Evolutionary conservation across 371 early-diverging fungal species (phyloP), one percentile per base, ranked within the genome.

Genomic region (Parasitella parasitica): DNA sequence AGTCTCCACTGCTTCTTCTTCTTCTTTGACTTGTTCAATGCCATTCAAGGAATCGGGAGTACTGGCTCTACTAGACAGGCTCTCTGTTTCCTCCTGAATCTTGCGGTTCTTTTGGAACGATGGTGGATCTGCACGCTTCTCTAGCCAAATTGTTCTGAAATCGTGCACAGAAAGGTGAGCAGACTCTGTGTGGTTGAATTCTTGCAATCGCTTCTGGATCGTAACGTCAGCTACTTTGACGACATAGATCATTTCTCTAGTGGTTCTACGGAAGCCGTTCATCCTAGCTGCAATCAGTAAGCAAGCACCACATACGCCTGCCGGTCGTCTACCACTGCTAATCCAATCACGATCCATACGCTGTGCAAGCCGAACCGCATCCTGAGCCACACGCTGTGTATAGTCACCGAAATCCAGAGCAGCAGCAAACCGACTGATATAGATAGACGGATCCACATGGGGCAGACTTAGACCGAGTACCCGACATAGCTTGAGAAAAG

Each of bases 281-380:
- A 99, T 96, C 58, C 99, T 75, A 6, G 96, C 93, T 1, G 99
- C 96, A 64, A 99, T 91, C 46, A 97, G 80, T 43, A 99, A 73
- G 57, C 95, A 89, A 4, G 99, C 99, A 28, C 98, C 99, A 79
- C 99, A 99, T 32, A 99, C 89, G 68, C 99, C 99, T n/a, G 97
- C 91, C 7, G 99, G 99, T 16, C 97, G 85, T 67, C 99, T 88
- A 41, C 99, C 99, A 1, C 87, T 89, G 43, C 90, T 83, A 57
- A 99, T 97, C 99, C 99, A 99, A 82, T 99, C 99, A 50, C 97
- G 86, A 55, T 96, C 93, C 99, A 99, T 98, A 50, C 99, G 87
- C 55, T 89, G 87, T 3, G 97, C 94, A 15, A 99, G 73, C 16
- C 96, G 87, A 20, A 91, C 76, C 0, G 99, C 95, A 64, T 96